These are phyloP conservation scores for Alliaria petiolata DNA, from an alignment of 345 rosid species.

Conservation along the genomic window DNA sequence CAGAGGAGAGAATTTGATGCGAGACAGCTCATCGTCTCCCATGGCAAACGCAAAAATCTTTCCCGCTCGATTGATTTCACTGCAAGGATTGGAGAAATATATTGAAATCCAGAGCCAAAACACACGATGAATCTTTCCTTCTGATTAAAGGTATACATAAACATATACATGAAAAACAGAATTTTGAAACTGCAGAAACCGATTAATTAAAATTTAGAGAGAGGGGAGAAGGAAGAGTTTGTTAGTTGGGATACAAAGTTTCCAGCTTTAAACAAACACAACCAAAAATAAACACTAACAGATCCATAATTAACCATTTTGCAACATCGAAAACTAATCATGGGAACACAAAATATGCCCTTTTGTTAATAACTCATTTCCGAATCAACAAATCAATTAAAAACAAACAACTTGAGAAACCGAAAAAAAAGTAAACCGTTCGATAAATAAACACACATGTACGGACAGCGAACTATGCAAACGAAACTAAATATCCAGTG, in stretches of 20 bases:
- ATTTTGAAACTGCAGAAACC: slow-evolving; percentile 26
- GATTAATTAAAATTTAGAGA: not conserved
- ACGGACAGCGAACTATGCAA: slow-evolving; percentile 13
- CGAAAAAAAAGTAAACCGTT: not conserved
- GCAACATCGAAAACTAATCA: slow-evolving; percentile 36
- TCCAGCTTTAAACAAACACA: slow-evolving; percentile 22
- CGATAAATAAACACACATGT: not conserved
- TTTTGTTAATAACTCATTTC: slow-evolving; percentile 20
- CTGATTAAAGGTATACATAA: slow-evolving; percentile 20
- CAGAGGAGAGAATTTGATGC: slow-evolving; percentile 43
- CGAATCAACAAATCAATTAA: slow-evolving; percentile 2
- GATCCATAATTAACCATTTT: slow-evolving; percentile 31
- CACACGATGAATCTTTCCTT: slow-evolving; percentile 11
- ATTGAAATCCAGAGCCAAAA: not conserved
- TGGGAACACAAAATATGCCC: slow-evolving; percentile 2
- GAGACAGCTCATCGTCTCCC: slow-evolving; percentile 34
- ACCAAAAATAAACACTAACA: slow-evolving; percentile 34
- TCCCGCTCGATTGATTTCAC: slow-evolving; percentile 33
- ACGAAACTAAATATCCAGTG: not conserved
- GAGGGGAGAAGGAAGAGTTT: slow-evolving; percentile 5
- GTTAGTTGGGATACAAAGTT: slow-evolving; percentile 24
- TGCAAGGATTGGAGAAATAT: slow-evolving; percentile 32
- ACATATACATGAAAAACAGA: slow-evolving; percentile 24
- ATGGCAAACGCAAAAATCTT: slow-evolving; percentile 22
- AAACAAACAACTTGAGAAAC: slow-evolving; percentile 1